Evolutionary conservation across 1,284 basidiomycete species (phyloP).

Genomic region (Pseudozyma flocculosa): DNA sequence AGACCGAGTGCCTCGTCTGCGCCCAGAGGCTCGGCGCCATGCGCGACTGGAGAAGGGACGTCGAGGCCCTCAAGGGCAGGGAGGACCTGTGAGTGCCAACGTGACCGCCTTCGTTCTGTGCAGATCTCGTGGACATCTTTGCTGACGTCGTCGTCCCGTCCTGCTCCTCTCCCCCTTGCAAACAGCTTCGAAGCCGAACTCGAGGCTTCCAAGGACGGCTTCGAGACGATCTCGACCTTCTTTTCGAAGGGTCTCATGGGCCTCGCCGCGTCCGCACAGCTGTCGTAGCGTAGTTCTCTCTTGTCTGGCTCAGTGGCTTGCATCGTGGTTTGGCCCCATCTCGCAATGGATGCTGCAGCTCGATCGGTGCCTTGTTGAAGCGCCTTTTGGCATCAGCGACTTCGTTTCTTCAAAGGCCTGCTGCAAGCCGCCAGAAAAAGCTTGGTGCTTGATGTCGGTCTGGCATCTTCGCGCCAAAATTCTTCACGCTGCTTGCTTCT

Average conservation of each 20-base stretch:
- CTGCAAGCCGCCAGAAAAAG: too few relatives aligned
- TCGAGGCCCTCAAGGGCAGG: constrained; percentile 1
- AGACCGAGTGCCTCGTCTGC: constrained; percentile 81
- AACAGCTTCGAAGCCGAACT: background rate
- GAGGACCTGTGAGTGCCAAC: background rate
- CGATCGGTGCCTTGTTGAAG: too few relatives aligned
- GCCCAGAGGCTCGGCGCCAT: constrained; percentile 83
- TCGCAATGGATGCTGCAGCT: too few relatives aligned
- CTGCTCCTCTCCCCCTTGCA: too few relatives aligned
- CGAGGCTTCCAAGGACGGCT: constrained; percentile 10
- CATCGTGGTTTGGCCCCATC: too few relatives aligned
- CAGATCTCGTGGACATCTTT: background rate
- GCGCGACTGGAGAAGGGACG: constrained; percentile 67
- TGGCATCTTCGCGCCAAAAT: too few relatives aligned
- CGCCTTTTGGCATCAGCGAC: too few relatives aligned
- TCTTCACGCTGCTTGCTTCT: too few relatives aligned
- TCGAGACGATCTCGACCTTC: constrained; percentile 20
- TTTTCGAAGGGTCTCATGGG: constrained; percentile 30
- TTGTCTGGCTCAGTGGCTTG: too few relatives aligned
- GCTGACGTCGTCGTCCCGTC: background rate
- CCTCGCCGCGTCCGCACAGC: constrained; percentile 4
- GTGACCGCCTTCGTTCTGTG: background rate
- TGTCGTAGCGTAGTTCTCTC: too few relatives aligned
- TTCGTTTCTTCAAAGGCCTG: too few relatives aligned
- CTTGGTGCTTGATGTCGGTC: too few relatives aligned